A percentile compares a stretch with the other conserved stretches of the same genome.
Conservation (phyloP, 2,329 filamentous ascomycete species). For the Emydomyces testavorans region DNA sequence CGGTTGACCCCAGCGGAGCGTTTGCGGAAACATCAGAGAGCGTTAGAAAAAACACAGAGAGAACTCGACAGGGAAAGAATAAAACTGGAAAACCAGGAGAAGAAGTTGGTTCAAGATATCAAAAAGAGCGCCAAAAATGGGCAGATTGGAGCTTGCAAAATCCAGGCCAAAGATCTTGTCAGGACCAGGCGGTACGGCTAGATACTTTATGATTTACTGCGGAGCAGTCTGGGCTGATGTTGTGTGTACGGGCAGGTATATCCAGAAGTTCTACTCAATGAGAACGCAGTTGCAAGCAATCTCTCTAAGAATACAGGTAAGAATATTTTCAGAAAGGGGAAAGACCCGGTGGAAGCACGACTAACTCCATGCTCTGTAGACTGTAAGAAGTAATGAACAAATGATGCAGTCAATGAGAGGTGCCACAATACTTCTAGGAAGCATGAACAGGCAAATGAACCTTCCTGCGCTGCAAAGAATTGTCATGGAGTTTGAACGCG, state of each 20-base stretch:
- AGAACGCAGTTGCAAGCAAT: conserved; percentile 94
- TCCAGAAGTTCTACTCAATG: conserved; percentile 99
- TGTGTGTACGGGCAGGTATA: conserved; percentile 51
- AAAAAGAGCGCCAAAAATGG: conserved; percentile 97
- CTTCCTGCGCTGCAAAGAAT: conserved; percentile 89
- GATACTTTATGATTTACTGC: neutral
- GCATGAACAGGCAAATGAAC: conserved; percentile 98
- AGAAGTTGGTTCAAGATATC: conserved; percentile 90
- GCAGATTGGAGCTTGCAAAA: conserved; percentile 96
- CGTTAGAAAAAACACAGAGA: conserved; percentile 92
- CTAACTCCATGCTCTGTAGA: conserved; percentile 36
- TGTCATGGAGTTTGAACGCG: conserved; percentile 96
- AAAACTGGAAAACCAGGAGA: conserved; percentile 97
- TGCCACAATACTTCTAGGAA: conserved; percentile 79
- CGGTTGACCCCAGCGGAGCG: conserved; percentile 82
- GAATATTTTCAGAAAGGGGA: conserved; percentile 13
- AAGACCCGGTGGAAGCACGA: neutral
- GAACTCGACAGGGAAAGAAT: conserved; percentile 89
- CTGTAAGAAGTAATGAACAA: conserved; percentile 94
- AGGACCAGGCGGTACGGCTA: conserved; percentile 61
- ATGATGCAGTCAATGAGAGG: conserved; percentile 99
- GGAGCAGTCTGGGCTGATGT: neutral
- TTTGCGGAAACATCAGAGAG: conserved; percentile 67
- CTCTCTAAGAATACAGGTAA: conserved; percentile 81
- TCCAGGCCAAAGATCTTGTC: conserved; percentile 94